Base-by-base conservation (phyloP, 371 early-diverging fungal species). In the Capillidium heterosporum region DNA sequence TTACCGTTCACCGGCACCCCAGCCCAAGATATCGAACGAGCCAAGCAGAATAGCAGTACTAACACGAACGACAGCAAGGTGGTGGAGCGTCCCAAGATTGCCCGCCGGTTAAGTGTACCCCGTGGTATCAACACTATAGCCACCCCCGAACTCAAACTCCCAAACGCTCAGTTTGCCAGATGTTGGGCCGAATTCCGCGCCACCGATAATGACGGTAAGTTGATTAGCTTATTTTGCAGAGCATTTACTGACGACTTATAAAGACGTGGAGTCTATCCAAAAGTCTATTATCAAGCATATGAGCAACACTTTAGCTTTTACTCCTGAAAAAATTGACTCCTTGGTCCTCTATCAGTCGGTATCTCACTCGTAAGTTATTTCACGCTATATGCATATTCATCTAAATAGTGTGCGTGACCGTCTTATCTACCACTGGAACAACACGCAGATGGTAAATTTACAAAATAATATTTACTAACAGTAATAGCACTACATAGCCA, bases 381-480 rank as follows among this genome's bases (percentile, higher is more conserved):
- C 35, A 43, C 1, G n/a, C 31, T 19, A 19, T 57, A 8, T 23
- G 40, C 11, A 19, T 47, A 43, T 40, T 27, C n/a, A 13, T 48
- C 4, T 13, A 17, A 58, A 60, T 56, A 77, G 78, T 59, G 81
- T 89, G 58, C 86, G 91, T 53, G 93, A 93, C 67, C 80, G 79
- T 39, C 77, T 93, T 50, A 75, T 92, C 58, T 78, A 85, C 59
- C 71, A 74, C 48, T 92, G 92, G 93, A 89, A 92, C 65, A 65
- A 69, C 40, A 89, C 92, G 24, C 88, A 91, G 65, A 82, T 79
- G 52, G 71, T 70, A 50, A 50, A 15, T 17, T 19, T 50, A 8
- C 10, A 11, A 39, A 53, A 59, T 64, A 29, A 19, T 35, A n/a
- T 40, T 41, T 1, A 24, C 19, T 35, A 23, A 1, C 19, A 40